Evolutionary conservation across 352 stramenopile species (phyloP).

Genomic region (Phytophthora parvispora): DNA sequence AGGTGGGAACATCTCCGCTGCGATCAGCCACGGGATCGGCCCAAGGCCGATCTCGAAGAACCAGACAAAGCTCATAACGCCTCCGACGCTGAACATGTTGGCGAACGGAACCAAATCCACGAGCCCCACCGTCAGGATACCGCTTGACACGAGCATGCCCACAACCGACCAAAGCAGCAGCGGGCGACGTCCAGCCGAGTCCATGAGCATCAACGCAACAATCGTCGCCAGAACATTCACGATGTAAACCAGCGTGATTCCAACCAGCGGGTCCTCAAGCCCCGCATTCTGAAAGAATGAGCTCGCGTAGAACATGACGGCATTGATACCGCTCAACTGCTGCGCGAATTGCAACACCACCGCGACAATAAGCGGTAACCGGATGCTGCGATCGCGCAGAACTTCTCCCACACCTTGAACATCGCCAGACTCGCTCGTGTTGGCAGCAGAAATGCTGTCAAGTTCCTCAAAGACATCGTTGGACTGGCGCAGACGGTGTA

Average conservation of each 20-base stretch:
- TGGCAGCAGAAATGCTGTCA: constrained; percentile 73
- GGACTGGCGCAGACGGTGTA: constrained; percentile 57
- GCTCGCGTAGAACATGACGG: constrained; percentile 86
- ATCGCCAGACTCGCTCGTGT: constrained; percentile 63
- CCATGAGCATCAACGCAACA: constrained; percentile 80
- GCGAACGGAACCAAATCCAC: constrained; percentile 64
- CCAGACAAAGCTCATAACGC: constrained; percentile 81
- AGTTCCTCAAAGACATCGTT: constrained; percentile 78
- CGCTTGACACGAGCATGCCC: constrained; percentile 74
- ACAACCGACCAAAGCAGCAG: constrained; percentile 70
- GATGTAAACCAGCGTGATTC: constrained; percentile 69
- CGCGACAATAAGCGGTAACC: constrained; percentile 66
- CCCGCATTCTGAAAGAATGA: constrained; percentile 77
- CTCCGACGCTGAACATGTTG: constrained; percentile 59
- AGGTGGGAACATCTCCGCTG: constrained; percentile 96
- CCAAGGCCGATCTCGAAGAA: constrained; percentile 83
- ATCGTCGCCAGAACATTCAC: constrained; percentile 79
- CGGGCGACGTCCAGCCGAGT: constrained; percentile 67
- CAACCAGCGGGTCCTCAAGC: constrained; percentile 65
- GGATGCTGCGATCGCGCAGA: constrained; percentile 59
- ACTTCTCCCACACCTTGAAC: constrained; percentile 62
- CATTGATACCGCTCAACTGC: constrained; percentile 81
- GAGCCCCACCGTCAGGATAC: constrained; percentile 66
- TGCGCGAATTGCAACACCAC: constrained; percentile 74
- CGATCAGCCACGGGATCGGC: constrained; percentile 97